Conservation (phyloP, 257 asterid species). For the Prunella vulgaris region DNA sequence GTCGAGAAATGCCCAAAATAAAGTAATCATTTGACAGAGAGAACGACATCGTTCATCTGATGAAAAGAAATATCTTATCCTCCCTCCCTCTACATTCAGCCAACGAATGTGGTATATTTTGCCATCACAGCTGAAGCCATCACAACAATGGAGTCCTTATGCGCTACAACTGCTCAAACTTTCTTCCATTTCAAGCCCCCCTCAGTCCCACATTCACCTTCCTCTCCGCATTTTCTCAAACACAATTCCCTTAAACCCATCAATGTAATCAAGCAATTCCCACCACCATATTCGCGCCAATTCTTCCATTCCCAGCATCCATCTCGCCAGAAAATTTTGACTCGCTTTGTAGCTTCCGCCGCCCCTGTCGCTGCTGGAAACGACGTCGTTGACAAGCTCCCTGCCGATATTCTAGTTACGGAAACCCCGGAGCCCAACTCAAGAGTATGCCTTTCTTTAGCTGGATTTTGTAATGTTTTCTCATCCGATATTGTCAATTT, state of each 20-base stretch:
- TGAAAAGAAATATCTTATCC: too few relatives aligned
- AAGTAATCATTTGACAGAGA: too few relatives aligned
- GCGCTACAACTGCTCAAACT: slow-evolving; percentile 37
- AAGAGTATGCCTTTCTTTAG: slow-evolving; percentile 41
- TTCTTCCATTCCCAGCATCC: slow-evolving; percentile 23
- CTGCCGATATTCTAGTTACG: slow-evolving; percentile 69
- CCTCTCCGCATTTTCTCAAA: slow-evolving; percentile 24
- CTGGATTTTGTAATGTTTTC: background rate
- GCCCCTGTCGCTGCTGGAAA: slow-evolving; percentile 36
- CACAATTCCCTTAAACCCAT: slow-evolving; percentile 29
- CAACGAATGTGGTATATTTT: too few relatives aligned
- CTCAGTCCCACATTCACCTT: slow-evolving; percentile 21
- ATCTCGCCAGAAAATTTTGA: background rate
- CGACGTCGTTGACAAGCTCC: slow-evolving; percentile 56
- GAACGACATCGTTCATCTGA: too few relatives aligned
- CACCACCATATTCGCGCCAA: slow-evolving; percentile 41
- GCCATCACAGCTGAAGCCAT: too few relatives aligned
- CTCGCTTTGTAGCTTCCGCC: slow-evolving; percentile 41
- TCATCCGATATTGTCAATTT: background rate
- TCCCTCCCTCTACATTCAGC: too few relatives aligned
- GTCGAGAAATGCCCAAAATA: too few relatives aligned
- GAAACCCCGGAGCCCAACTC: slow-evolving; percentile 72
- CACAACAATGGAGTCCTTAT: slow-evolving; percentile 56
- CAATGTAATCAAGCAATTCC: slow-evolving; percentile 25
- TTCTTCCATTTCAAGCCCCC: slow-evolving; percentile 36